Conservation (phyloP, 2,329 filamentous ascomycete species). For the Furcasterigmium furcatum region DNA sequence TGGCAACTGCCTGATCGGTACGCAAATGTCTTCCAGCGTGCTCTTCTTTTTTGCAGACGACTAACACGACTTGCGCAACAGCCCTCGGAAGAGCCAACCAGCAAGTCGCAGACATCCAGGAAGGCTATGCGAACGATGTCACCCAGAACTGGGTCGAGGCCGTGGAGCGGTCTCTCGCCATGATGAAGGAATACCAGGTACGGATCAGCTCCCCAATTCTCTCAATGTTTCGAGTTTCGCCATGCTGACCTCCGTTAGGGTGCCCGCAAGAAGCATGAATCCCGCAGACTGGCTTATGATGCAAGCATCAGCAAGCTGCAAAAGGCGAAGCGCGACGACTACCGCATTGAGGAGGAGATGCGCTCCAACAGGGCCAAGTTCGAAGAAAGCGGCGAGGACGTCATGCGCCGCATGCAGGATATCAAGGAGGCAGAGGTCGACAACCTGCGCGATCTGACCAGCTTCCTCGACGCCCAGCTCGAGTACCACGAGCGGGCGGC, state of each 20-base stretch:
- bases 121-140: slow-evolving; percentile 73
- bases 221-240: too few relatives aligned
- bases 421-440: slow-evolving; percentile 91
- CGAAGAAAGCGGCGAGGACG: slow-evolving; percentile 91
- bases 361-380: slow-evolving; percentile 92
- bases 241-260: too few relatives aligned
- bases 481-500: slow-evolving; percentile 88
- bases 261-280: slow-evolving; percentile 92
- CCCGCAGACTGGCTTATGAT: slow-evolving; percentile 84
- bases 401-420: slow-evolving; percentile 89
- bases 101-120: slow-evolving; percentile 79
- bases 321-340: slow-evolving; percentile 91
- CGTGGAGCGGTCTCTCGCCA: slow-evolving; percentile 82
- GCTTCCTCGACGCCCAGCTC: slow-evolving; percentile 84
- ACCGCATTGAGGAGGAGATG: slow-evolving; percentile 87
- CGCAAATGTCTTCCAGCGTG: slow-evolving; percentile 20
- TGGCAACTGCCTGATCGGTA: slow-evolving; percentile 77
- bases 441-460: slow-evolving; percentile 72
- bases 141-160: slow-evolving; percentile 86
- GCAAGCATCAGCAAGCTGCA: slow-evolving; percentile 86
- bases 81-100: slow-evolving; percentile 84
- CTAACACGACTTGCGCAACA: slow-evolving; percentile 22
- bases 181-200: slow-evolving; percentile 98
- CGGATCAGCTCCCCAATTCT: neutral
- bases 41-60: neutral